Base-by-base conservation (phyloP, 2,329 filamentous ascomycete species). In the Coniosporium tulheliwenetii region DNA sequence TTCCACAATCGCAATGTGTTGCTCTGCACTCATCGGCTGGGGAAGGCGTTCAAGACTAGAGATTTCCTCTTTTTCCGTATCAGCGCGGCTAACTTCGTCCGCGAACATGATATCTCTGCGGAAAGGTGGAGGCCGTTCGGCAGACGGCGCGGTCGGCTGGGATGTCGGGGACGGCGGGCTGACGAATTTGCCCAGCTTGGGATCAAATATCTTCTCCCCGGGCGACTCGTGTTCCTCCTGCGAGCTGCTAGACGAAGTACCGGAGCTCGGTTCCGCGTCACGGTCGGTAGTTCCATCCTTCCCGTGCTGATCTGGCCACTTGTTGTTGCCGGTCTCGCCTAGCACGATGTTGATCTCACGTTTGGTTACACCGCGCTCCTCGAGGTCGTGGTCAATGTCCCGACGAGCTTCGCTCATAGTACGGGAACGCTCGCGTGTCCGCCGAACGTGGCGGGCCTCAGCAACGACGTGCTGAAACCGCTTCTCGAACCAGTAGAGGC, bases 401-500 rank as follows among this genome's bases (percentile, higher is more conserved):
- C 59, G 57, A 37, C 64, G 66, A 39, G 54, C 62, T 33, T 64
- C 53, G 39, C 59, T 73, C 50, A 63, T 63, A 38, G 63, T 71
- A 41, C 64, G 64, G 62, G 55, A 79, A 62, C 63, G 75, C 61
- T 54, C 82, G 64, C 66, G 77, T 65, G 61, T 81, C 41, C 71
- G 70, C 41, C 87, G 75, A 40, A 79, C 66, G 36, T 64, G 68
- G 41, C 77, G 75, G 1, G 83, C 78, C 50, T 93, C 83, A 30
- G 70, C 71, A 10, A 82, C 86, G 47, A 94, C 74, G 51, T 83
- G 72, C 55, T 93, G 82, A 56, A 98, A 96, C 7, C 87, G 77
- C 60, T 93, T 94, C 61, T 98, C 87, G 56, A 98, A 98, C 89
- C 89, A 98, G 62, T 94, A 95, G 1, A 98, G 68, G 19, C 91